Evolutionary conservation across 2,329 filamentous ascomycete genomes (phyloP).

Genomic region (Neoarthrinium moseri): DNA sequence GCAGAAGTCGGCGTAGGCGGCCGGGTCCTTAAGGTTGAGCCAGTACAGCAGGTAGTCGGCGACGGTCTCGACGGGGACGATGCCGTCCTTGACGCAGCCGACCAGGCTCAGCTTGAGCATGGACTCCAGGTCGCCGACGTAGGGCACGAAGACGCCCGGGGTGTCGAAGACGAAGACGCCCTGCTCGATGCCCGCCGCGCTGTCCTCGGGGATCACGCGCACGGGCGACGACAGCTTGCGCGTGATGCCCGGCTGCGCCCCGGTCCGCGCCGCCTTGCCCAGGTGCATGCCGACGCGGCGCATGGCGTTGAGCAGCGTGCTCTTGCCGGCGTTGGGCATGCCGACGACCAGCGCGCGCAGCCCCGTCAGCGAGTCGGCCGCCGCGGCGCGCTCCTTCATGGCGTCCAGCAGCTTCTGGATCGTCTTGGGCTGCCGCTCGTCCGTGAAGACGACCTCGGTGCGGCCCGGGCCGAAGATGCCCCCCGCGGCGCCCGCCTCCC

Average conservation of each 20-base stretch:
- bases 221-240: slow-evolving; percentile 81
- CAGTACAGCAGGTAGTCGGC: slow-evolving; percentile 89
- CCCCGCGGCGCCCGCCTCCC: background rate
- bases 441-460: slow-evolving; percentile 41
- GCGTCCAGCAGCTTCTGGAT: slow-evolving; percentile 43
- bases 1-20: slow-evolving; percentile 61
- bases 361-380: slow-evolving; percentile 68
- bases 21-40: slow-evolving; percentile 67
- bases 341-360: slow-evolving; percentile 84
- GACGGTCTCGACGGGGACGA: slow-evolving; percentile 74
- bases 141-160: slow-evolving; percentile 92
- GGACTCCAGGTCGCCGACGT: slow-evolving; percentile 76
- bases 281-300: slow-evolving; percentile 62
- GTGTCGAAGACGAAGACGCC: slow-evolving; percentile 88
- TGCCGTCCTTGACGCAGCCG: slow-evolving; percentile 84
- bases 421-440: slow-evolving; percentile 30
- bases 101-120: slow-evolving; percentile 96
- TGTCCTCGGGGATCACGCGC: slow-evolving; percentile 57
- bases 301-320: slow-evolving; percentile 85
- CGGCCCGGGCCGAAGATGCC: slow-evolving; percentile 3
- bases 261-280: slow-evolving; percentile 74
- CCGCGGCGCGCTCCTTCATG: slow-evolving; percentile 48
- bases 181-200: slow-evolving; percentile 38
- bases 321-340: slow-evolving; percentile 98
- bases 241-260: slow-evolving; percentile 85